Evolutionary conservation across 495 filamentous ascomycete genomes (phyloP).

Genomic region (Glarea lozoyensis): DNA sequence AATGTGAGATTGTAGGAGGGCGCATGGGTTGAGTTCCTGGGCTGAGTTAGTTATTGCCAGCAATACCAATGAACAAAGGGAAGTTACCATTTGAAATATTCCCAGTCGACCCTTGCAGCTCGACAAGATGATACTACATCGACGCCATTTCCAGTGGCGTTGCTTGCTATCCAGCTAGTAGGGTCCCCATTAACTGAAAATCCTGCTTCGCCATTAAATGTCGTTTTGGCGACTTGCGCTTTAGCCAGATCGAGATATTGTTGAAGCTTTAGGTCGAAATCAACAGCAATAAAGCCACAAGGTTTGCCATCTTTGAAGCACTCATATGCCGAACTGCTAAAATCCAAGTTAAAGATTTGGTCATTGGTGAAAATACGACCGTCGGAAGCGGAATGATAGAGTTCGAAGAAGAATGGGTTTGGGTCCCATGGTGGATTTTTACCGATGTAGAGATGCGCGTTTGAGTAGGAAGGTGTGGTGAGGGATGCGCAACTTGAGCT

Average conservation of each 20-base stretch:
- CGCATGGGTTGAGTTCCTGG: background rate
- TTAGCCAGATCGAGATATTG: background rate
- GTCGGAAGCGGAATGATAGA: constrained; percentile 1
- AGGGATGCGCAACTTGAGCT: background rate
- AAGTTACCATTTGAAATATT: background rate
- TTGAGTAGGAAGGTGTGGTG: background rate
- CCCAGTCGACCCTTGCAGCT: background rate
- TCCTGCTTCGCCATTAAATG: background rate
- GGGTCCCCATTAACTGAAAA: background rate
- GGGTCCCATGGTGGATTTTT: constrained; percentile 3
- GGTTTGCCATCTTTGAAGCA: background rate
- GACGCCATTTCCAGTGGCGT: background rate
- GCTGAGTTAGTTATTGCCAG: background rate
- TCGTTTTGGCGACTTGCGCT: background rate
- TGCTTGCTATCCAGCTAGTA: background rate
- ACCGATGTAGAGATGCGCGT: background rate
- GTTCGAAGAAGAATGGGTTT: constrained; percentile 2
- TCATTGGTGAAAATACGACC: background rate
- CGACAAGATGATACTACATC: background rate
- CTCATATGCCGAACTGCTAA: background rate
- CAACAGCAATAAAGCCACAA: background rate
- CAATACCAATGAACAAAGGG: background rate
- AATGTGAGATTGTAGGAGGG: background rate
- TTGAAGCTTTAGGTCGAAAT: background rate
- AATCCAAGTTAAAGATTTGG: background rate